Conservation (phyloP, 768 basidiomycete species). For the Rhodocollybia butyracea region DNA sequence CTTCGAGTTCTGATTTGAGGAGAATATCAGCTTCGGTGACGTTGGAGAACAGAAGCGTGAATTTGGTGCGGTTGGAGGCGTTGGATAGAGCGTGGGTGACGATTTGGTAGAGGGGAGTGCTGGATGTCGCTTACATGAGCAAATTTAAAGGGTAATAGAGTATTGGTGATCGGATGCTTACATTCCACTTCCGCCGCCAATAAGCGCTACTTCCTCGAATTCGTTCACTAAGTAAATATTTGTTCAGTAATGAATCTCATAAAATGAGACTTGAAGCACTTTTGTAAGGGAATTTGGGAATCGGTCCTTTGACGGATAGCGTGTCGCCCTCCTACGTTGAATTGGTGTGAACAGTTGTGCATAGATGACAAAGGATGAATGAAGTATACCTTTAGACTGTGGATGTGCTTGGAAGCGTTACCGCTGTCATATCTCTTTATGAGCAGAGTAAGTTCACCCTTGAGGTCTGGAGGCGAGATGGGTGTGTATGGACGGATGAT, state of each 20-base stretch:
- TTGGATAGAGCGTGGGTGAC: constrained; percentile 70
- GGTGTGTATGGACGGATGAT: constrained; percentile 93
- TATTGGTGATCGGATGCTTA: constrained; percentile 28
- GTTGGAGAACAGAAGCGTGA: constrained; percentile 90
- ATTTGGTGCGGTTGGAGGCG: constrained; percentile 86
- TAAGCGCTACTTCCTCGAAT: constrained; percentile 81
- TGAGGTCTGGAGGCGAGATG: constrained; percentile 69
- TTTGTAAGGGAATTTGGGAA: constrained; percentile 85
- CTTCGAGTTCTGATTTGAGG: constrained; percentile 74
- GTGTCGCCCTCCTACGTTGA: constrained; percentile 62
- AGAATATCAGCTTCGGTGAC: constrained; percentile 89
- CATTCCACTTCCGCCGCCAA: constrained; percentile 95
- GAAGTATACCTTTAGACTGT: constrained; percentile 53
- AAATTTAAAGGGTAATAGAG: constrained; percentile 1
- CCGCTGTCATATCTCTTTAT: constrained; percentile 86
- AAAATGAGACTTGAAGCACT: constrained; percentile 33
- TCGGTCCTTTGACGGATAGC: constrained; percentile 87
- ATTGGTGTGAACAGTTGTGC: neutral
- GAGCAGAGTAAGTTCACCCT: constrained; percentile 76
- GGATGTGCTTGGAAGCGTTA: constrained; percentile 82
- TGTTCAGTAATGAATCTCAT: neutral
- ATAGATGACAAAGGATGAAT: neutral
- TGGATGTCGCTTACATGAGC: constrained; percentile 23
- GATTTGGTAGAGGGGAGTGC: constrained; percentile 84
- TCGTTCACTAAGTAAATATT: constrained; percentile 57